Evolutionary conservation across 768 basidiomycete species (phyloP), one percentile per base, ranked within the genome.

Genomic region (Xanthoconium stramineum): DNA sequence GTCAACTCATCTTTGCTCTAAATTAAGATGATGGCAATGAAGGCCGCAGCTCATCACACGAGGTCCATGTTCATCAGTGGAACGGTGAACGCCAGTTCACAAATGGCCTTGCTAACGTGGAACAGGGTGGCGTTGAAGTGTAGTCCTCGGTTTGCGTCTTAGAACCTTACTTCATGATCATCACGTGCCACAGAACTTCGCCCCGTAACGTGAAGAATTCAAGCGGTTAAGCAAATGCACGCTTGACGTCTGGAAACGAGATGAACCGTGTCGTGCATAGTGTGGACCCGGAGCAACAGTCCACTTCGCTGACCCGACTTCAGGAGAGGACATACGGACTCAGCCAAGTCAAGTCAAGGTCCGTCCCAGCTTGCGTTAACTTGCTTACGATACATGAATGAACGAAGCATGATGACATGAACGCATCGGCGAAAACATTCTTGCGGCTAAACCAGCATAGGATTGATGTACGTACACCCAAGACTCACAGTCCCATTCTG

Each of bases 401-500:
- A 47, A 29, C 7, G 52, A 47, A 53, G 17, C 8, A 37, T 32
- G 6, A 36, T 24, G 28, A 20, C 28, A 24, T 6, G n/a, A 20
- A 24, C 12, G 17, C 24, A 36, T 29, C 24, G 38, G 36, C n/a
- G 10, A 12, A 47, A 30, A 42, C 24, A 15, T 45, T n/a, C 37
- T 28, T 33, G 35, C 12, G 28, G 24, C 49, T 54, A 55, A 19
- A n/a, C 28, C 4, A 53, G 3, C 44, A 50, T 42, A 8, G 58
- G 36, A 28, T 47, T 50, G 14, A 60, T 48, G 40, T 60, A 47
- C 12, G 52, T 33, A 36, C 62, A 63, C 24, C 61, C 61, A 1
- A 64, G 57, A 39, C 53, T 60, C 20, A 60, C 6, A 14, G 47
- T 37, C 20, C 55, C 55, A 14, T 60, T 56, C 58, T 60, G 17